These are phyloP conservation scores for Rickenella mellea DNA, from an alignment of 768 basidiomycete species.

Conservation along the genomic window DNA sequence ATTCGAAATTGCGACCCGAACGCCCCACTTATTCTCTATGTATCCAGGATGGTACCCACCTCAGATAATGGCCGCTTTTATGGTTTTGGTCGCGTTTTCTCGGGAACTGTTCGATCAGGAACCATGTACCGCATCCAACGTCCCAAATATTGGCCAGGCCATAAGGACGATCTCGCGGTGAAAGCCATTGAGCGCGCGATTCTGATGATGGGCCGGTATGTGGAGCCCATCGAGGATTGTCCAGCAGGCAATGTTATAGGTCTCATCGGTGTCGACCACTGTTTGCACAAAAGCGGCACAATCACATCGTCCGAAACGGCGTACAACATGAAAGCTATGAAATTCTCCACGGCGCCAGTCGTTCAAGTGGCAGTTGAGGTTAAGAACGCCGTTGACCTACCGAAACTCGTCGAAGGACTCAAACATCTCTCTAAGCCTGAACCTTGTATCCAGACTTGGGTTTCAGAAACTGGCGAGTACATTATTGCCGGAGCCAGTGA, in stretches of 20 bases:
- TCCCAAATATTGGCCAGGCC: slow-evolving; percentile 96
- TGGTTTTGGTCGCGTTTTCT: slow-evolving; percentile 99
- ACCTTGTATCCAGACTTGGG: slow-evolving; percentile 96
- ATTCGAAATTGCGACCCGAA: slow-evolving; percentile 97
- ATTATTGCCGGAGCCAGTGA: slow-evolving; percentile 99
- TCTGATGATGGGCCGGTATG: slow-evolving; percentile 99
- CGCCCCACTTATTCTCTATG: slow-evolving; percentile 92
- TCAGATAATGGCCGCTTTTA: slow-evolving; percentile 99
- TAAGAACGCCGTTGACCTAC: slow-evolving; percentile 98
- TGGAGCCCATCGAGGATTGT: slow-evolving; percentile 98
- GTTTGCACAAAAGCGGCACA: slow-evolving; percentile 98
- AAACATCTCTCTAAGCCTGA: slow-evolving; percentile 99
- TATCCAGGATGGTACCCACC: slow-evolving; percentile 99
- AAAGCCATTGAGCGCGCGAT: slow-evolving; percentile 98
- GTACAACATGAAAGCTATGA: slow-evolving; percentile 99
- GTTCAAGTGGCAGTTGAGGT: slow-evolving; percentile 99
- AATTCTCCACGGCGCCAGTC: slow-evolving; percentile 99
- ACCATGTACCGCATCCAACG: slow-evolving; percentile 99
- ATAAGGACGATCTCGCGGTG: slow-evolving; percentile 96
- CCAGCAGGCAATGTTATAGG: slow-evolving; percentile 98
- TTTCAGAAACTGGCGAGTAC: slow-evolving; percentile 87
- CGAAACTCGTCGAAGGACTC: slow-evolving; percentile 99
- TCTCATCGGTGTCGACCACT: slow-evolving; percentile 99
- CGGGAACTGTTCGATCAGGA: slow-evolving; percentile 92
- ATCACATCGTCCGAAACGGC: slow-evolving; percentile 97